Base-by-base conservation (phyloP, 1,284 basidiomycete species). In the Cystobasidium slooffiae region DNA sequence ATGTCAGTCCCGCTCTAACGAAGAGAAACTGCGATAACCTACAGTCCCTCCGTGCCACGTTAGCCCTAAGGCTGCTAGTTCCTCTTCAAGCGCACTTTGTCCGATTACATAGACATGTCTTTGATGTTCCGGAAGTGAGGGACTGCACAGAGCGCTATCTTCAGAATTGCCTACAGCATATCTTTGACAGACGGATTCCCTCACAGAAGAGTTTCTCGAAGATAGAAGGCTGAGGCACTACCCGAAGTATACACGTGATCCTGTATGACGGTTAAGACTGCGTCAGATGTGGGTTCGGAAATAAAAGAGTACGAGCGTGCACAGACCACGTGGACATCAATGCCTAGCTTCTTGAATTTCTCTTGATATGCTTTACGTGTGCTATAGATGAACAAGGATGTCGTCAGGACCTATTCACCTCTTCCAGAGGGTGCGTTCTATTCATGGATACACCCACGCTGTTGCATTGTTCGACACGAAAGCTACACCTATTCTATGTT, bases 241-340 rank as follows among this genome's bases (percentile, higher is more conserved):
- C 94, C 94, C 7, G 94, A 98, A 61, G 95, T 94, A 80, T 93
- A 97, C 74, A 99, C 92, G 82, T 99, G 96, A 74, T 93, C 90
- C 92, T 96, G 78, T 24, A 43, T 8, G 47, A 73, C 62, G 53
- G n/a, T 6, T 56, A 43, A 14, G n/a, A 49, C 14, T 52, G 55
- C 75, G 44, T 37, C 37, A 49, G 3, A 69, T 14, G 41, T 39
- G 59, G 39, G 18, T 37, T 63, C 31, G 31, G 31, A 31, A 31
- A 31, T 31, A 5, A 5, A 31, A 31, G 31, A 31, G 31, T 31
- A 31, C 31, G 31, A 31, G 5, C 1, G 53, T 81, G 82, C 9
- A 47, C 64, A 31, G 49, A 94, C 93, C 81, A 91, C 89, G 79
- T 90, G 86, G 16, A 90, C 92, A 81, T 93, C 86, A 59, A 97